These are phyloP conservation scores for Periconia digitata DNA, from an alignment of 2,329 filamentous ascomycete species.

Conservation along the genomic window DNA sequence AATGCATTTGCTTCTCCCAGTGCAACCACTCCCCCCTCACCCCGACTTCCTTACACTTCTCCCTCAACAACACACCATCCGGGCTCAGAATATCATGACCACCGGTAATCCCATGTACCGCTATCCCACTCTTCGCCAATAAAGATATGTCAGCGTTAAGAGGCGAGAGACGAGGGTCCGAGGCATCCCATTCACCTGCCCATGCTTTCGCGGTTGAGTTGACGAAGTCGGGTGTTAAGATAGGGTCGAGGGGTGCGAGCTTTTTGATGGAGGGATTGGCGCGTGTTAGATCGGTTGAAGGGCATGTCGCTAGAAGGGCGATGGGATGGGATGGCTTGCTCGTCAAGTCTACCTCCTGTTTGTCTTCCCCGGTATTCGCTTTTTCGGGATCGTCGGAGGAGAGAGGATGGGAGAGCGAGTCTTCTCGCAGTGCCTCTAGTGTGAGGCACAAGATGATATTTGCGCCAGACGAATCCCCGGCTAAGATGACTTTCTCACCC, in stretches of 20 bases:
- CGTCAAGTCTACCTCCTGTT: not conserved
- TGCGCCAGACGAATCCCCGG: conserved; percentile 59
- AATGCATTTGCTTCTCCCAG: conserved; percentile 64
- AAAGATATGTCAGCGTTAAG: conserved; percentile 49
- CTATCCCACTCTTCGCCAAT: conserved; percentile 43
- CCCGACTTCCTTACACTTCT: conserved; percentile 45
- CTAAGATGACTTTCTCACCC: conserved; percentile 51
- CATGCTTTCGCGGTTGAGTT: conserved; percentile 47
- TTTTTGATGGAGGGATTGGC: conserved; percentile 48
- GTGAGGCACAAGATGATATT: conserved; percentile 53
- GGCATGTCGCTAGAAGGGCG: conserved; percentile 50
- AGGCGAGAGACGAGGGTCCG: conserved; percentile 54
- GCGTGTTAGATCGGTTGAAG: conserved; percentile 53
- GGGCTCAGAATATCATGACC: conserved; percentile 57
- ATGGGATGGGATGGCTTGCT: conserved; percentile 27
- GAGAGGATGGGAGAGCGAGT: conserved; percentile 10
- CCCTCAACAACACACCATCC: conserved; percentile 53
- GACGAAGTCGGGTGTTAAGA: conserved; percentile 48
- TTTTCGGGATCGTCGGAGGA: too few species aligned
- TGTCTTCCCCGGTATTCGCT: too few species aligned
- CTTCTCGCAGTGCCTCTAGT: conserved; percentile 42
- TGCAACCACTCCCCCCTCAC: conserved; percentile 59
- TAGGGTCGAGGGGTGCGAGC: conserved; percentile 48
- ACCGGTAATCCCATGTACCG: conserved; percentile 56
- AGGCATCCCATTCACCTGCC: conserved; percentile 44